Evolutionary conservation across 768 basidiomycete species (phyloP), one percentile per base, ranked within the genome.

Genomic region (Boletus vinaceobasis): DNA sequence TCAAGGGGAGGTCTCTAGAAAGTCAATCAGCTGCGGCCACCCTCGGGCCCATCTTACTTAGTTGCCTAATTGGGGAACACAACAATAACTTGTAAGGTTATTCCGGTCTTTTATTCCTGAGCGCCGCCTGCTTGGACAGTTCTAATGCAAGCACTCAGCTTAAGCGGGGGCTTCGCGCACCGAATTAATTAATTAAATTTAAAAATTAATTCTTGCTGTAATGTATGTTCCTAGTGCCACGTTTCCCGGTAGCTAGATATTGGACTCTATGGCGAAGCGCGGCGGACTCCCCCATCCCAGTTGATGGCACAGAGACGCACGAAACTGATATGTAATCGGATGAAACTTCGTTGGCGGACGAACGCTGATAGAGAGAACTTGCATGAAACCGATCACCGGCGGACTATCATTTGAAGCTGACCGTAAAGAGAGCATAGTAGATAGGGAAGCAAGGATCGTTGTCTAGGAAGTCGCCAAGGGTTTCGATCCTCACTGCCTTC

Each of bases 401-500:
- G 44, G 37, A 29, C 21, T 40, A 37, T 17, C 14, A 43, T 36
- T 53, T 38, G 37, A 35, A 52, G 33, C 32, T 48, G 49, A 43
- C 36, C 33, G n/a, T 19, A 50, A 56, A 43, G 45, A 44, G 33
- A 37, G 43, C 29, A 48, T 27, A 29, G 48, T 27, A 37, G 39
- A 64, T 56, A 50, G 51, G 52, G 39, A 36, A 32, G 31, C 21
- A 26, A 32, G 31, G 13, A 31, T 47, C 23, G 21, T 48, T 57
- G 26, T 58, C 19, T 57, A 45, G 50, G 35, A 46, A 54, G 49
- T 44, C 45, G 43, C 58, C 45, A 46, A 59, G 47, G 51, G 37
- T 48, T 56, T 61, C 52, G 59, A 62, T 57, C 57, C 60, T 58
- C 50, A 60, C 52, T 44, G 53, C 51, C 56, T 57, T 59, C 56